Conservation (phyloP, 1,284 basidiomycete genomes). For the Sparassis latifolia region DNA sequence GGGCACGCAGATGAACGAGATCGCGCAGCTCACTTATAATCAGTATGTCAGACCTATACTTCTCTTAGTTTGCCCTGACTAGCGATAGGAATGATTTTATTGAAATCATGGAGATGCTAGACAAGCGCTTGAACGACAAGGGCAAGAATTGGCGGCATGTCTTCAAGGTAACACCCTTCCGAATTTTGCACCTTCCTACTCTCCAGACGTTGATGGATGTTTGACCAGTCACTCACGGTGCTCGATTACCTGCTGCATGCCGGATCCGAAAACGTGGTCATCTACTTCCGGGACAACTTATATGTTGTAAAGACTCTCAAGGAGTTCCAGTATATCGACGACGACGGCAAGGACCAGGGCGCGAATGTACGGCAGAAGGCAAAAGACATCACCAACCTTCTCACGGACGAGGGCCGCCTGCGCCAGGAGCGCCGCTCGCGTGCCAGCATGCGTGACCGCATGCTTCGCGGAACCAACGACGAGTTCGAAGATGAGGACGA, state of each 20-base stretch:
- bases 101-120: conserved; percentile 99
- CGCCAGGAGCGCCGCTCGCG: conserved; percentile 81
- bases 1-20: conserved; percentile 98
- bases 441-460: conserved; percentile 92
- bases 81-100: conserved; percentile 88
- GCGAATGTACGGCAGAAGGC: conserved; percentile 99
- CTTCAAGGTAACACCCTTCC: conserved; percentile 70
- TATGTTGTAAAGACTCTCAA: conserved; percentile 99
- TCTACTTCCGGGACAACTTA: conserved; percentile 97
- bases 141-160: conserved; percentile 99
- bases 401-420: conserved; percentile 85
- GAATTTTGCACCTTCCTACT: not conserved
- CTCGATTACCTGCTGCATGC: conserved; percentile 97
- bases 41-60: conserved; percentile 58
- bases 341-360: conserved; percentile 94
- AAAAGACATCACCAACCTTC: conserved; percentile 95
- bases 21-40: conserved; percentile 96
- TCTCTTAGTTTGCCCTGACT: not conserved
- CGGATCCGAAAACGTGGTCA: conserved; percentile 96
- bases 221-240: conserved; percentile 80
- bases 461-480: conserved; percentile 59
- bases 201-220: conserved; percentile 2
- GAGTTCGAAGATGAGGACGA: conserved; percentile 39
- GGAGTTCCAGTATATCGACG: conserved; percentile 97
- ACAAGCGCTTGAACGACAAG: conserved; percentile 98